These are phyloP conservation scores for Aaosphaeria pasadenensis DNA, from an alignment of 2,329 filamentous ascomycete species.

Conservation along the genomic window DNA sequence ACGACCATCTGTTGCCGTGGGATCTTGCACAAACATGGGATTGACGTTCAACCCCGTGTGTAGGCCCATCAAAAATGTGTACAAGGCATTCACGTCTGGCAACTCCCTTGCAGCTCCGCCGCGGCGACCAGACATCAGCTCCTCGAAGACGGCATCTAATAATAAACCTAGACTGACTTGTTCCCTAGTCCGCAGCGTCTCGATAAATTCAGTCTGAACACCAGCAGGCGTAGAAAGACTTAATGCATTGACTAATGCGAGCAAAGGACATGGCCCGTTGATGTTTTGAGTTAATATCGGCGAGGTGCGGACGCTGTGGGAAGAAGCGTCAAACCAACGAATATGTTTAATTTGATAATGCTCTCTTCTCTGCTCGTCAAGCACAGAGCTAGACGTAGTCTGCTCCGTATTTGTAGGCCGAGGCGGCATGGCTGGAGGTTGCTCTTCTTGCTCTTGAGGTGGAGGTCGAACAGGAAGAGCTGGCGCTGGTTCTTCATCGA, in stretches of 20 bases:
- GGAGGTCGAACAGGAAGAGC: conserved; percentile 28
- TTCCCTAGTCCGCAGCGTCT: conserved; percentile 75
- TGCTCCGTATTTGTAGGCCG: conserved; percentile 24
- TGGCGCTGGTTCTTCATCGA: conserved; percentile 26
- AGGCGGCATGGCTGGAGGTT: conserved; percentile 31
- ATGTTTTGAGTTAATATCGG: conserved; percentile 90
- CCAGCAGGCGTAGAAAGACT: conserved; percentile 74
- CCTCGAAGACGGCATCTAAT: conserved; percentile 87
- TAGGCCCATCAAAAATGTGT: conserved; percentile 80
- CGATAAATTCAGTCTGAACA: conserved; percentile 67
- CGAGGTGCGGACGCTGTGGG: conserved; percentile 65
- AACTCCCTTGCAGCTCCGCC: conserved; percentile 63
- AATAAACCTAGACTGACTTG: conserved; percentile 83
- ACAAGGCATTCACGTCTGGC: conserved; percentile 85
- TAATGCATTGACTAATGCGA: conserved; percentile 90
- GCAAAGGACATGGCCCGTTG: conserved; percentile 89
- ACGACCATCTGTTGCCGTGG: conserved; percentile 33
- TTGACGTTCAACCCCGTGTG: conserved; percentile 99
- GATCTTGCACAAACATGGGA: conserved; percentile 71
- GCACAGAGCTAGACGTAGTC: conserved; percentile 36
- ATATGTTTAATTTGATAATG: conserved; percentile 94
- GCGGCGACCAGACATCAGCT: conserved; percentile 76
- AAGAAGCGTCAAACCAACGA: conserved; percentile 70
- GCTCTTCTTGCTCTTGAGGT: conserved; percentile 20
- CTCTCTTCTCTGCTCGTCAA: conserved; percentile 57